A percentile compares a stretch with the other conserved stretches of the same genome.
Conservation (phyloP, 2,329 filamentous ascomycete species). For the Aspergillus sp. region DNA sequence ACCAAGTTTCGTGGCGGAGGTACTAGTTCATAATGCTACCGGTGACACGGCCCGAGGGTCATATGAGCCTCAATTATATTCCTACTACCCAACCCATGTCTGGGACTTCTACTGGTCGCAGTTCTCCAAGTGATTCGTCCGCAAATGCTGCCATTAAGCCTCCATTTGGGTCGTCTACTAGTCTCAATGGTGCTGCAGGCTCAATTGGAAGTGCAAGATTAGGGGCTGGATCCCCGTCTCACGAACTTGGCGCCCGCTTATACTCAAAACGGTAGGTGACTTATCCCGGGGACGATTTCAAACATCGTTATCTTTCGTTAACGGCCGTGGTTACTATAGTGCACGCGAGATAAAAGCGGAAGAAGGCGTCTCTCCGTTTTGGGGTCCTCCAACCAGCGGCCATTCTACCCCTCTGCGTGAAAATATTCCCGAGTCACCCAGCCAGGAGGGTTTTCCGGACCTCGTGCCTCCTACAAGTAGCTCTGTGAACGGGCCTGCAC, state of each 20-base stretch:
- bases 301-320: slow-evolving; percentile 1
- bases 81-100: slow-evolving; percentile 69
- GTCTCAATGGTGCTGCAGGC: slow-evolving; percentile 53
- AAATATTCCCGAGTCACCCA: slow-evolving; percentile 95
- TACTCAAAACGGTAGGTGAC: slow-evolving; percentile 84
- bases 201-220: slow-evolving; percentile 64
- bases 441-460: slow-evolving; percentile 87
- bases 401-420: slow-evolving; percentile 95
- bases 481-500: slow-evolving; percentile 62
- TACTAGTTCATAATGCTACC: slow-evolving; percentile 90
- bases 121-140: slow-evolving; percentile 75
- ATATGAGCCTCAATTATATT: slow-evolving; percentile 81
- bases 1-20: slow-evolving; percentile 22
- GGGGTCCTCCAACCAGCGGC: slow-evolving; percentile 94
- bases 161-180: slow-evolving; percentile 68
- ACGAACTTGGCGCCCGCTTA: slow-evolving; percentile 78
- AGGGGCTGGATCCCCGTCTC: slow-evolving; percentile 93
- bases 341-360: slow-evolving; percentile 96
- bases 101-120: slow-evolving; percentile 75
- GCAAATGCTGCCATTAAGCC: slow-evolving; percentile 65
- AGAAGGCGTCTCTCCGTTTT: slow-evolving; percentile 81
- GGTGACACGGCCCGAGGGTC: slow-evolving; percentile 72
- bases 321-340: slow-evolving; percentile 48
- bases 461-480: slow-evolving; percentile 71
- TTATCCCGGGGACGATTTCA: background rate